These are phyloP conservation scores for Podila minutissima DNA, from an alignment of 192 early-diverging fungal species.

Conservation along the genomic window DNA sequence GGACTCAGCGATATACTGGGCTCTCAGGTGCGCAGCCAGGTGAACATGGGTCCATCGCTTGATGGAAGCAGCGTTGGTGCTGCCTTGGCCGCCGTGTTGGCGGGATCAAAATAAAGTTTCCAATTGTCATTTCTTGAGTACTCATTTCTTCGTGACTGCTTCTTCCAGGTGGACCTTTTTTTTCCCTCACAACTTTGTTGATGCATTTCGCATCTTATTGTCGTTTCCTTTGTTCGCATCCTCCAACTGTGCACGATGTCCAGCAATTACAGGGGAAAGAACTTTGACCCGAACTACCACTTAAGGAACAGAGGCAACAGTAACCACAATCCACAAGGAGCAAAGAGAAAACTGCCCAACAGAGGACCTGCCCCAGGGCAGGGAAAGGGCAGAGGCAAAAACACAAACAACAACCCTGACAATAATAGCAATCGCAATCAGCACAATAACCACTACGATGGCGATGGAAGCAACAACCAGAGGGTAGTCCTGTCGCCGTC, in stretches of 20 bases:
- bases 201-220: too few species aligned
- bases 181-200: too few species aligned
- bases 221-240: too few species aligned
- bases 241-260: too few species aligned
- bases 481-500: not conserved
- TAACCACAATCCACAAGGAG: not conserved
- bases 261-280: conserved; percentile 7
- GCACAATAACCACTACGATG: not conserved
- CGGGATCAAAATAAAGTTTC: not conserved
- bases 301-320: not conserved
- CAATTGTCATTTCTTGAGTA: too few species aligned
- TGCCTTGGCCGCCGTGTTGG: conserved; percentile 51
- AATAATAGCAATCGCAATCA: not conserved
- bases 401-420: not conserved
- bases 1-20: conserved; percentile 79
- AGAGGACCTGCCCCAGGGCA: not conserved
- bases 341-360: not conserved
- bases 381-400: not conserved
- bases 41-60: conserved; percentile 67
- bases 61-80: conserved; percentile 77
- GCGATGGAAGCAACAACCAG: not conserved
- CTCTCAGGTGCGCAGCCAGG: conserved; percentile 57
- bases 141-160: too few species aligned
- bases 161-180: too few species aligned
- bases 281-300: conserved; percentile 18